phyloP scores from a whole-genome alignment of 164 flowering plant species.

The Malania oleifera region DNA sequence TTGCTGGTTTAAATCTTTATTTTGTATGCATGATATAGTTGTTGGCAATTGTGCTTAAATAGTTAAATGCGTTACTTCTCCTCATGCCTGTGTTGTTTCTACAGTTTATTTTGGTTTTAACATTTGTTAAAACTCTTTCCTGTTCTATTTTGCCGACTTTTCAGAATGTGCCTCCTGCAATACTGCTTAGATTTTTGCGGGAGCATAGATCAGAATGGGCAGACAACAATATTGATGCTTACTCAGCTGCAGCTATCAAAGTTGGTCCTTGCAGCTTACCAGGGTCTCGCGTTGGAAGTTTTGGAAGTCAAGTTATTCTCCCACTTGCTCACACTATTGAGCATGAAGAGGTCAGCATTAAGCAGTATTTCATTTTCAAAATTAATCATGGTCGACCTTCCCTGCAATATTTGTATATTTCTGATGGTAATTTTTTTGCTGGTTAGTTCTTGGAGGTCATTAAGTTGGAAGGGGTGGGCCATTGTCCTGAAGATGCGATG shows the following conservation, averaged over 20 bases:
- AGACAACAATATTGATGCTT: slow-evolving; percentile 81
- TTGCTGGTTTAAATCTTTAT: too few species aligned
- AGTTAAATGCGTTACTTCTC: too few species aligned
- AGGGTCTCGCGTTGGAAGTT: slow-evolving; percentile 66
- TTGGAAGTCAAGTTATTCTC: slow-evolving; percentile 79
- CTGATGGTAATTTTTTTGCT: not conserved
- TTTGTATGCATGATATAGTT: too few species aligned
- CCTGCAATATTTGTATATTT: not conserved
- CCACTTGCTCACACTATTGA: slow-evolving; percentile 94
- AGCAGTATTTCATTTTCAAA: not conserved
- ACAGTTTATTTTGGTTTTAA: not conserved
- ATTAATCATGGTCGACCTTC: not conserved
- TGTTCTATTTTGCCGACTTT: slow-evolving; percentile 4
- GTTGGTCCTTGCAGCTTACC: slow-evolving; percentile 66
- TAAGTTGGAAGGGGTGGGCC: slow-evolving; percentile 66
- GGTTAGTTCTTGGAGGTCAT: slow-evolving; percentile 84
- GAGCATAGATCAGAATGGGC: slow-evolving; percentile 99
- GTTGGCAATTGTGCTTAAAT: too few species aligned
- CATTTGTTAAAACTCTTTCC: not conserved
- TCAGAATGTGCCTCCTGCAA: slow-evolving; percentile 97
- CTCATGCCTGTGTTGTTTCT: too few species aligned
- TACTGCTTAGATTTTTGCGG: slow-evolving; percentile 81
- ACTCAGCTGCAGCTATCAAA: slow-evolving; percentile 80
- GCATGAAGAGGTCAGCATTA: slow-evolving; percentile 77
- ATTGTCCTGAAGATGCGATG: slow-evolving; percentile 62